Base-by-base conservation (phyloP, 2,329 filamentous ascomycete species). In the Malbranchea zuffiana region DNA sequence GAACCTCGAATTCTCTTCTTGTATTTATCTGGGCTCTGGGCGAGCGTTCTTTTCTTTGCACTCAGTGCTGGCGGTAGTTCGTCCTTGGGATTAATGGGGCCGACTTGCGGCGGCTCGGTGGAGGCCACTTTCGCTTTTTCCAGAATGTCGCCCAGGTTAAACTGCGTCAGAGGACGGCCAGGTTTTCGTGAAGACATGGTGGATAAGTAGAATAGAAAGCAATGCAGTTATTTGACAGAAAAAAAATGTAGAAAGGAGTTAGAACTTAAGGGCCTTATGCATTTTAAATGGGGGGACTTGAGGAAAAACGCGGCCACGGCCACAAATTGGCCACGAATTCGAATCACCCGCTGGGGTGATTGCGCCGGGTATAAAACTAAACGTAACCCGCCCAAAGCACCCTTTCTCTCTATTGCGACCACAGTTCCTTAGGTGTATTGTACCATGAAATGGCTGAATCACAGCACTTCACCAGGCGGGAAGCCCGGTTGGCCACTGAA, bases 401-500 rank as follows among this genome's bases (percentile, higher is more conserved):
- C 7, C 13, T 8, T 6, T 30, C 13, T 8, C 27, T 11, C 10
- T 15, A 6, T 7, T 15, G 27, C 27, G 6, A 7, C 27, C 23
- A 25, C 23, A n/a, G 7, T 25, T 25, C n/a, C 23, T 7, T 25
- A 7, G n/a, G n/a, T 7, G 7, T 25, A n/a, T 25, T 7, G 23
- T n/a, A n/a, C 23, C 23, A 6, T 25, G 7, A 25, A 7, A 7
- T 25, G n/a, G 7, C n/a, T n/a, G 11, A 37, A 29, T n/a, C n/a
- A 39, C 11, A 6, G 5, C 24, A 43, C 17, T 49, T 50, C 24
- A 50, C 40, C 5, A 39, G 48, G 25, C 4, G n/a, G 19, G 15
- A 39, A 27, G 11, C 26, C 11, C 43, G 37, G 32, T 39, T 51
- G 10, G 41, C 37, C 10, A 42, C 16, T 10, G 44, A 55, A 43